phyloP scores from a whole-genome alignment of 1,284 basidiomycete species.

The Rhodotorula sp. region DNA sequence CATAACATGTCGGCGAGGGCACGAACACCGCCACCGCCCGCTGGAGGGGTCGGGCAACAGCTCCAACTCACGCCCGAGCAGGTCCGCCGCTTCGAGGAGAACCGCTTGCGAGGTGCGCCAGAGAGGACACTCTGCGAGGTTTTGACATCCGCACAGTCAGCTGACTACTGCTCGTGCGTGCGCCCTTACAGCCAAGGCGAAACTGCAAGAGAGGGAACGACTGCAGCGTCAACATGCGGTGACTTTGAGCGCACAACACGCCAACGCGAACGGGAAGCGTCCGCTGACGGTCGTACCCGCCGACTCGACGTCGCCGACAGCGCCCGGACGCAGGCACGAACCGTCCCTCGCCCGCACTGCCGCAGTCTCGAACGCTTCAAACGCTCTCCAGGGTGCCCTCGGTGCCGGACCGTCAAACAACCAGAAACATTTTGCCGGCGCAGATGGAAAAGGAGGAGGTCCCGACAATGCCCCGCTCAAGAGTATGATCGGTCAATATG shows the following conservation, averaged over 20 bases:
- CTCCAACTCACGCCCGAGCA: constrained; percentile 26
- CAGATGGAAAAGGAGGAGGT: constrained; percentile 11
- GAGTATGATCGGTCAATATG: constrained; percentile 37
- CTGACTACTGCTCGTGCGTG: not conserved
- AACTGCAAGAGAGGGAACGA: constrained; percentile 58
- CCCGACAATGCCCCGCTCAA: constrained; percentile 25
- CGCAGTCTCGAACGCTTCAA: constrained; percentile 2
- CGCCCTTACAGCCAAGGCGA: constrained; percentile 50
- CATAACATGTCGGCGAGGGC: not conserved
- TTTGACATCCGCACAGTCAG: not conserved
- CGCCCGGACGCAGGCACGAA: constrained; percentile 21
- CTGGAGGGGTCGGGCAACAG: not conserved
- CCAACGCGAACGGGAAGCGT: constrained; percentile 62
- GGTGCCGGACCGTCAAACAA: not conserved
- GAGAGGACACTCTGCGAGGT: not conserved
- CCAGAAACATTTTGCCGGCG: constrained; percentile 24
- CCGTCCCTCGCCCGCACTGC: constrained; percentile 21
- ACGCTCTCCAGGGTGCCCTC: constrained; percentile 40
- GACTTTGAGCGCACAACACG: not conserved
- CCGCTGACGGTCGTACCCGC: constrained; percentile 57
- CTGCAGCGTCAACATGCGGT: constrained; percentile 1
- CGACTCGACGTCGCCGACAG: constrained; percentile 62
- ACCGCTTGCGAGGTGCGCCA: constrained; percentile 27
- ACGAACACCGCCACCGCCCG: not conserved
- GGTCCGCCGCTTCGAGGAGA: constrained; percentile 19